Evolutionary conservation across 805 yeast genomes (phyloP), one percentile per base, ranked within the genome.

Genomic region (Priceomyces carsonii): DNA sequence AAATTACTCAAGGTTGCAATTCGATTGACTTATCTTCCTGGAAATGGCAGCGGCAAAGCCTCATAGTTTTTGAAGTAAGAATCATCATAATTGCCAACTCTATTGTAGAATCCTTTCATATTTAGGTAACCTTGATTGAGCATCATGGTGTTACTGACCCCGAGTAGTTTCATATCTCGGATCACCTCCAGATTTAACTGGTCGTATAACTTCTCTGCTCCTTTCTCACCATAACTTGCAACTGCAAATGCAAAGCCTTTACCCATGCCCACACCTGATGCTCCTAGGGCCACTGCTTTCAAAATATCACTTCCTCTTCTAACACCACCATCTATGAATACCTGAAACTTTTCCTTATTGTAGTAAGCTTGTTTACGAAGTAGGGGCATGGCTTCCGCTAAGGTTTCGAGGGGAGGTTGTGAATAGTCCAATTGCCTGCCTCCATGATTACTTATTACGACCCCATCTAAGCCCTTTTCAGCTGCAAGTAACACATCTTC

Each of bases 401-500:
- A 63, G 4, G 85, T 77, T 55, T 81, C 85, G 22, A 88, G 69
- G 2, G 90, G 84, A 0, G 95, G 79, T n/a, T 85, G 73, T 1
- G 95, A 71, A 51, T 77, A 85, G 59, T 88, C 96, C 38, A 88
- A 65, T 59, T 87, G 95, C 42, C 96, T 70, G 26, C 96, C 95
- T 41, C 96, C 96, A 61, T 87, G 96, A 55, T 87, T 88, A 2
- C 95, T 85, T 33, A 87, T 51, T 3, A 88, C 87, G n/a, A 87
- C 82, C 26, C 90, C 95, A 27, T 79, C 76, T 18, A 76, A 73
- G 3, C 93, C 93, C 47, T 73, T 61, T 44, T 85, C 82, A 5
- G 78, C 79, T 0, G 95, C 95, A 47, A 65, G 59, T 13, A 86
- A 55, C 0, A 84, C 89, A 53, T 88, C 96, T 43, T 85, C 91